Evolutionary conservation across 2,329 filamentous ascomycete genomes (phyloP).

Genomic region (Byssoonygena ceratinophila): DNA sequence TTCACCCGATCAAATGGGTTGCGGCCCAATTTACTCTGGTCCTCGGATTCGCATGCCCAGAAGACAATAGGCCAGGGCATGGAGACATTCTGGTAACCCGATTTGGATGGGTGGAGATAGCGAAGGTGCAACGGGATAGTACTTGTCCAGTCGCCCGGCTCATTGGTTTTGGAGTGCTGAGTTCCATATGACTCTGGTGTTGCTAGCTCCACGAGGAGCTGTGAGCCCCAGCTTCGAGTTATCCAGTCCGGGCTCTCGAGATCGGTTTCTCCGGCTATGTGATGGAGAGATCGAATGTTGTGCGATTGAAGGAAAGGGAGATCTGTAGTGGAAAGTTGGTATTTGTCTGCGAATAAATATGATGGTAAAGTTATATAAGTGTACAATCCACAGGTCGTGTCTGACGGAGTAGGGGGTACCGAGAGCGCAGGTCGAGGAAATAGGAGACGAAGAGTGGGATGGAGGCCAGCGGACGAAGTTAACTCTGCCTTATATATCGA

Average conservation of each 20-base stretch:
- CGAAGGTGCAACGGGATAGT: slow-evolving; percentile 72
- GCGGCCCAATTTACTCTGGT: slow-evolving; percentile 50
- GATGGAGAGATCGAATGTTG: slow-evolving; percentile 58
- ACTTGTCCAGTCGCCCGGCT: slow-evolving; percentile 24
- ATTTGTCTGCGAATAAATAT: slow-evolving; percentile 72
- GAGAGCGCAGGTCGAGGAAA: slow-evolving; percentile 45
- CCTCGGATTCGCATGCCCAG: slow-evolving; percentile 66
- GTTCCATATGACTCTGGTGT: slow-evolving; percentile 35
- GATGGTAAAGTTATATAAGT: slow-evolving; percentile 75
- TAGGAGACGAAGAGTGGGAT: slow-evolving; percentile 64
- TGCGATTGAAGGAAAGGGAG: slow-evolving; percentile 68
- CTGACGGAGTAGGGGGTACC: slow-evolving; percentile 37
- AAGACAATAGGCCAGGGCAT: slow-evolving; percentile 76
- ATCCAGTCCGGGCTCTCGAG: slow-evolving; percentile 84
- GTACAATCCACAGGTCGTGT: slow-evolving; percentile 59
- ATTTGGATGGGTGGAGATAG: slow-evolving; percentile 56
- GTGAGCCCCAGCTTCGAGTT: slow-evolving; percentile 65
- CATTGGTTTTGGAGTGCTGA: background rate
- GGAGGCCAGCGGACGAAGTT: slow-evolving; percentile 63
- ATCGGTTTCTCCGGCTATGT: slow-evolving; percentile 66
- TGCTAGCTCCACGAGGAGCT: slow-evolving; percentile 62
- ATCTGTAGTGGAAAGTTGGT: slow-evolving; percentile 54
- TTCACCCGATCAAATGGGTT: slow-evolving; percentile 81
- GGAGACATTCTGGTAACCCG: slow-evolving; percentile 46
- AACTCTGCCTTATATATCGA: slow-evolving; percentile 55